These are phyloP conservation scores for Sergeia podlipaevii DNA, from an alignment of 208 protist species.

Conservation along the genomic window DNA sequence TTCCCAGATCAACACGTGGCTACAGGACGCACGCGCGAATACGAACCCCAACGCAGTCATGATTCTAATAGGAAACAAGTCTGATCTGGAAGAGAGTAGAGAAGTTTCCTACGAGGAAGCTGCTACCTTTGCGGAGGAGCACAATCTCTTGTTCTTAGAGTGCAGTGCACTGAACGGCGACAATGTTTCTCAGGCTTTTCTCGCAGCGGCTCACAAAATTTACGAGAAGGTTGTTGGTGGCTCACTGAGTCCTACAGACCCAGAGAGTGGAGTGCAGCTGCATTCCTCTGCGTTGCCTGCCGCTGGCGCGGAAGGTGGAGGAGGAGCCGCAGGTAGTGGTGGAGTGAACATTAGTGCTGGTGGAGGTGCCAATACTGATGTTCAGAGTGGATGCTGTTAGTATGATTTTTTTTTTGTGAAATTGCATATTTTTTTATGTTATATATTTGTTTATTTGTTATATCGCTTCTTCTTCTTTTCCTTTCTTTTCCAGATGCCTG, in stretches of 20 bases:
- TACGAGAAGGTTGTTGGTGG: conserved; percentile 94
- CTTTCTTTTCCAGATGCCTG: too few relatives aligned
- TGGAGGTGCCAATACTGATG: too few relatives aligned
- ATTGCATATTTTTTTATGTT: too few relatives aligned
- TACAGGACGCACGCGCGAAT: conserved; percentile 93
- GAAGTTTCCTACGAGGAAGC: conserved; percentile 97
- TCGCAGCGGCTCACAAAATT: conserved; percentile 90
- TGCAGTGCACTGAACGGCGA: conserved; percentile 92
- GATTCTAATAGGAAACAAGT: conserved; percentile 95
- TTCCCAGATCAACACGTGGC: conserved; percentile 90
- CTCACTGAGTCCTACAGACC: conserved; percentile 77
- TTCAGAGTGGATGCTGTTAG: too few relatives aligned
- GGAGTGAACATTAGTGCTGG: too few relatives aligned
- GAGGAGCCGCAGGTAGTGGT: too few relatives aligned
- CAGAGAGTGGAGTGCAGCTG: conserved; percentile 79
- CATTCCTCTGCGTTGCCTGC: conserved; percentile 43
- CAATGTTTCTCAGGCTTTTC: conserved; percentile 94
- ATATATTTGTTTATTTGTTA: too few relatives aligned
- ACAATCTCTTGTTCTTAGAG: conserved; percentile 95
- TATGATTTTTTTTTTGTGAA: too few relatives aligned
- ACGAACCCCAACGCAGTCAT: conserved; percentile 83
- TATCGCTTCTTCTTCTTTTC: too few relatives aligned
- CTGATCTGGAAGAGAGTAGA: conserved; percentile 92
- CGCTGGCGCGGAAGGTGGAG: too few relatives aligned
- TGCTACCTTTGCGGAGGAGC: conserved; percentile 93